Conservation (phyloP, 2,329 filamentous ascomycete genomes). For the Hortaea sp. region DNA sequence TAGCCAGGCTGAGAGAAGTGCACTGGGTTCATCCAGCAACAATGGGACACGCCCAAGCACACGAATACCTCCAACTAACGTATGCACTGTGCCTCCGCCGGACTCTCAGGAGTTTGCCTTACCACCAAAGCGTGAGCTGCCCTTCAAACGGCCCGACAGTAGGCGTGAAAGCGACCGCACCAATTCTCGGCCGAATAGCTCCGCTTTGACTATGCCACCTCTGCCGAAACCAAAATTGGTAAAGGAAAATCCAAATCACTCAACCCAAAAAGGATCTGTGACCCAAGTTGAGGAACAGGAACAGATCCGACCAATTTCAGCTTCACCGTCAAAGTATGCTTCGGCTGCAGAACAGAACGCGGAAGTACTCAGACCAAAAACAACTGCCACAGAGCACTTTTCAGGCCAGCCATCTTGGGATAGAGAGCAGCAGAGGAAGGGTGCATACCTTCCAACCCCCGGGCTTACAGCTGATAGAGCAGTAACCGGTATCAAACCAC, state of each 20-base stretch:
- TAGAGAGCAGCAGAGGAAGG: too few relatives aligned
- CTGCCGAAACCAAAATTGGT: constrained; percentile 27
- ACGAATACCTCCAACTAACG: constrained; percentile 2
- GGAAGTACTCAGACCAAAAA: too few relatives aligned
- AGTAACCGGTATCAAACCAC: too few relatives aligned
- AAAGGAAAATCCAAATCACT: constrained; percentile 1
- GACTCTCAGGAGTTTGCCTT: constrained; percentile 10
- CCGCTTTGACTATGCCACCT: constrained; percentile 25
- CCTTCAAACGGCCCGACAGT: constrained; percentile 28
- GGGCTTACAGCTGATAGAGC: too few relatives aligned
- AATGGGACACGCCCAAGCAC: constrained; percentile 1
- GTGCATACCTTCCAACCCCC: too few relatives aligned
- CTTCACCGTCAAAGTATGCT: too few relatives aligned
- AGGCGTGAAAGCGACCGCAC: constrained; percentile 8
- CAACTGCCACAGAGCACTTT: too few relatives aligned
- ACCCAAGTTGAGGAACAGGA: too few relatives aligned
- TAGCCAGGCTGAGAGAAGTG: neutral
- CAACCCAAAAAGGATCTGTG: too few relatives aligned
- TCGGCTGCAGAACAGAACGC: too few relatives aligned
- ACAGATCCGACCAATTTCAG: too few relatives aligned
- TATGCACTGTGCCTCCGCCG: constrained; percentile 5
- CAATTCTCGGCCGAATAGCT: constrained; percentile 11
- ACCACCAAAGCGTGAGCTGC: constrained; percentile 25
- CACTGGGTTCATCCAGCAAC: constrained; percentile 1
- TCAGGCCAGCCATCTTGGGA: too few relatives aligned